Evolutionary conservation across 441 rosid species (phyloP), one percentile per base, ranked within the genome.

Genomic region (Iberis amara): DNA sequence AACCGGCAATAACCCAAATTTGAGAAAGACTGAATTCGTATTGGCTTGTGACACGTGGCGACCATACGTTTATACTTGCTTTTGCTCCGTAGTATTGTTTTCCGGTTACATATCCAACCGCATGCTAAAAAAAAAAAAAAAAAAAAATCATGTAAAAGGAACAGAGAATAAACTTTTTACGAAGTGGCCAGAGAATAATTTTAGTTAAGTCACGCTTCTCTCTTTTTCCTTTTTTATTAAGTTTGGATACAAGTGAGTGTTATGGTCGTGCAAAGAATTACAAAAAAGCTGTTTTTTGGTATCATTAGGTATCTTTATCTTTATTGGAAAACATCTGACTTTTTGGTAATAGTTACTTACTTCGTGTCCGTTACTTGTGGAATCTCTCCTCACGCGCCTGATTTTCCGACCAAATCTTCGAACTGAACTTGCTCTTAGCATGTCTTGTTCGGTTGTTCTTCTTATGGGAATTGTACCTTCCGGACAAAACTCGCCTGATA

Each of bases 1-100:
- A 86, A 43, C 96, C 98, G 6, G 98, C 90, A 46, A 92, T 83
- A 70, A 92, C 82, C 98, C 98, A 92, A 76, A 92, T 58, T 39
- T 92, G 98, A 1, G 98, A 92, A 57, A 92, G 59, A 76, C 96
- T 89, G 70, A 92, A 92, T 58, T 92, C 98, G 55, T 86, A 78
- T 55, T 79, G 94, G 72, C 80, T 84, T 3, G 72, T 36, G 11
- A 92, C 97, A 6, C 37, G 66, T 4, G 99, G 99, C 7, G 91
- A 68, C 99, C 99, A 92, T 40, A 92, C 99, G 67, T 89, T 92
- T 40, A 92, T 79, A 68, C 94, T 86, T 0, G 94, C 97, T 68
- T 89, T 92, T 41, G 97, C 99, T 55, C 99, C 99, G 43, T 83
- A 92, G 45, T 89, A 92, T 52, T 86, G 79, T 6, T 75, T 88